A percentile compares a stretch with the other conserved stretches of the same genome.
These are phyloP conservation scores for Fonsecaea multimorphosa DNA, from an alignment of 2,329 filamentous ascomycete genomes.

Conservation along the genomic window DNA sequence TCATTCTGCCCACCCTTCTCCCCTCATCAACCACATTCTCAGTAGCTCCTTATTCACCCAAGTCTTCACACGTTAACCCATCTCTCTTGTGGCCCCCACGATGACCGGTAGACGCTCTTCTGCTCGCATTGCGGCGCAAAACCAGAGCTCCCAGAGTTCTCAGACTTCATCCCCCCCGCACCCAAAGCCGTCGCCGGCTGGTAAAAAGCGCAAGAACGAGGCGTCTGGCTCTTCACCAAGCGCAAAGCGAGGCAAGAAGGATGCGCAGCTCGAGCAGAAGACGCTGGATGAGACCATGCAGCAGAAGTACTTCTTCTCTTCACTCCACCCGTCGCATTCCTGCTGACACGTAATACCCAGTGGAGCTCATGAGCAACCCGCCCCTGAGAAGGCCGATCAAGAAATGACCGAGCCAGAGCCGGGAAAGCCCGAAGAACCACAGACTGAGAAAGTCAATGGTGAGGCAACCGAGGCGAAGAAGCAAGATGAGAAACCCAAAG, in stretches of 20 bases:
- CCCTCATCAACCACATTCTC: conserved; percentile 2
- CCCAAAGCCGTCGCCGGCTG: conserved; percentile 39
- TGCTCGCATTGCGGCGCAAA: conserved; percentile 50
- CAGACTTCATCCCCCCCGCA: conserved; percentile 32
- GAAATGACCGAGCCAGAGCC: conserved; percentile 19
- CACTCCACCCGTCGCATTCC: neutral
- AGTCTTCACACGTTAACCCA: neutral
- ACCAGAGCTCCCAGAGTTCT: conserved; percentile 39
- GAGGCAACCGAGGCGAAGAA: conserved; percentile 36
- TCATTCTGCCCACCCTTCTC: conserved; percentile 11
- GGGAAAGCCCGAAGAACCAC: conserved; percentile 35
- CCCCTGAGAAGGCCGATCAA: conserved; percentile 21
- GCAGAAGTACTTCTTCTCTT: conserved; percentile 32
- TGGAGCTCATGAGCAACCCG: conserved; percentile 21
- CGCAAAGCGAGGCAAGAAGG: conserved; percentile 50
- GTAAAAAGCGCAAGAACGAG: conserved; percentile 50
- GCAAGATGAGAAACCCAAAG: conserved; percentile 39
- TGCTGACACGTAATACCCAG: conserved; percentile 25
- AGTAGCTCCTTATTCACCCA: neutral
- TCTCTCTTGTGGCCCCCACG: neutral
- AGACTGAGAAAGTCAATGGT: conserved; percentile 13
- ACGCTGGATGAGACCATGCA: conserved; percentile 41
- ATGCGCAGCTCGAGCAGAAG: conserved; percentile 40
- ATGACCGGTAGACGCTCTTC: conserved; percentile 42
- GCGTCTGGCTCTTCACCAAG: conserved; percentile 31